Conservation (phyloP, 23 red algal species). For the Gracilaria gracilis region DNA sequence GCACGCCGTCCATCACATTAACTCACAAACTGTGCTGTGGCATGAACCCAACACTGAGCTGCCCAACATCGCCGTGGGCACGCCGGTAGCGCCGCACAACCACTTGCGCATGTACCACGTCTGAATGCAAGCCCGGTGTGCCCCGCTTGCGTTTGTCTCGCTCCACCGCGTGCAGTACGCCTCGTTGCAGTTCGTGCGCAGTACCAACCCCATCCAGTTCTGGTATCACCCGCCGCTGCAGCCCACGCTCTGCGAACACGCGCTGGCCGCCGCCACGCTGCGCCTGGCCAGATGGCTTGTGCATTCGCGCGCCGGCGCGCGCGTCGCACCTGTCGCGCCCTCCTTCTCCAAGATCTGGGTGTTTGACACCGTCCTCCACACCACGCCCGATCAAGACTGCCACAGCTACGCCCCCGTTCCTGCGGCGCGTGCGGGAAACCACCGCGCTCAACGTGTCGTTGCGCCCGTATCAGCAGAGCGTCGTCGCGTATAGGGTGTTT, state of each 20-base stretch:
- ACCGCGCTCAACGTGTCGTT: conserved; percentile 52
- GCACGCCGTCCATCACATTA: not conserved
- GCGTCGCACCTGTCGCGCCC: not conserved
- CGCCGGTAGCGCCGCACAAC: not conserved
- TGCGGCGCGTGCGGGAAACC: conserved; percentile 7
- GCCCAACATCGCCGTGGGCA: not conserved
- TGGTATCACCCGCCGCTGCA: not conserved
- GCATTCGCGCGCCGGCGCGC: not conserved
- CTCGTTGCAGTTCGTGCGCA: not conserved
- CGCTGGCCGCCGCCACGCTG: not conserved
- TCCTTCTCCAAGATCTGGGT: conserved; percentile 37
- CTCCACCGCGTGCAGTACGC: not conserved
- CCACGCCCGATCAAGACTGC: not conserved
- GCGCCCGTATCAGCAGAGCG: conserved; percentile 56
- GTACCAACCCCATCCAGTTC: not conserved
- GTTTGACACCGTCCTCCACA: conserved; percentile 24
- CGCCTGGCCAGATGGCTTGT: not conserved
- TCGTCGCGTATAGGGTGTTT: conserved; percentile 53
- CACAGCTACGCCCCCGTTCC: not conserved
- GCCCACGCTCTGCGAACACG: not conserved
- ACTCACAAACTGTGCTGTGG: not conserved
- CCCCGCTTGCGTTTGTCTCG: conserved; percentile 8
- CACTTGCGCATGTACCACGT: not conserved
- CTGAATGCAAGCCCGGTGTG: not conserved
- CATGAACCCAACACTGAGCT: not conserved